Evolutionary conservation across 169 alveolate genomes (phyloP).

Genomic region (Plasmodium sp.): DNA sequence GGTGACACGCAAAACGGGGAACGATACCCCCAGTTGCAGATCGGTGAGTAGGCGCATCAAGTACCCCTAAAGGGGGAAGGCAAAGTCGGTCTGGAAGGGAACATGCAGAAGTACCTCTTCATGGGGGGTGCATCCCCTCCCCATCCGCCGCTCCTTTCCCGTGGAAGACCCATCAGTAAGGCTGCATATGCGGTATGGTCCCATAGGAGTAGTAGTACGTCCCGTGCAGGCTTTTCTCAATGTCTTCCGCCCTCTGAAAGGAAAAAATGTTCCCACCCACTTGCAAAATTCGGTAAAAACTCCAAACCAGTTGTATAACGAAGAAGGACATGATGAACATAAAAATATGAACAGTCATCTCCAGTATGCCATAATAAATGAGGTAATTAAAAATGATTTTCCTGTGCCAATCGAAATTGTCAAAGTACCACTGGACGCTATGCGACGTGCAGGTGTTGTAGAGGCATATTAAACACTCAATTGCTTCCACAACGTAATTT

Average conservation of each 20-base stretch:
- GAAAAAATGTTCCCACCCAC: conserved; percentile 72
- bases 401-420: conserved; percentile 70
- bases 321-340: conserved; percentile 37
- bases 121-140: background rate
- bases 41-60: background rate
- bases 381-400: conserved; percentile 33
- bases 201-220: conserved; percentile 55
- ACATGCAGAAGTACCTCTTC: background rate
- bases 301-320: conserved; percentile 63
- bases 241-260: conserved; percentile 61
- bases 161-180: background rate
- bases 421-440: conserved; percentile 70
- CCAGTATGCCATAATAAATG: conserved; percentile 56
- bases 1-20: background rate
- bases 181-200: conserved; percentile 11
- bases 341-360: conserved; percentile 47
- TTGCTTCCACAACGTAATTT: conserved; percentile 61
- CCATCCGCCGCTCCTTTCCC: background rate
- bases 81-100: background rate
- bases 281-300: conserved; percentile 70
- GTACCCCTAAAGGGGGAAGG: background rate
- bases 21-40: background rate
- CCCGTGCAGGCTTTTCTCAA: conserved; percentile 42
- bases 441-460: conserved; percentile 56
- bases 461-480: conserved; percentile 56